Evolutionary conservation across 345 rosid species (phyloP).

Genomic region (Eucalyptus cloeziana): DNA sequence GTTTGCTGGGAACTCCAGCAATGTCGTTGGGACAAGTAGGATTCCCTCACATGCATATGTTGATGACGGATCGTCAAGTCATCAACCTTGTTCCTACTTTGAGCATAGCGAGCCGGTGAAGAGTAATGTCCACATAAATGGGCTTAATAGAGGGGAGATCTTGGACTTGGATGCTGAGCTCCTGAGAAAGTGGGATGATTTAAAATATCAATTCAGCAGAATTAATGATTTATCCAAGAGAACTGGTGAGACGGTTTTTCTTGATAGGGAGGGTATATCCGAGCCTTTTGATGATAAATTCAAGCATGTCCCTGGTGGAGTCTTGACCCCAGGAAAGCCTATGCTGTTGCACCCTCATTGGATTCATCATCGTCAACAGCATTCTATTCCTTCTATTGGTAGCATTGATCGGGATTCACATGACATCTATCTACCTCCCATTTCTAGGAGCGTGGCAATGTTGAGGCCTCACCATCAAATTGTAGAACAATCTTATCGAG

Average conservation of each 20-base stretch:
- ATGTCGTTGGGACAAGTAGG: conserved; percentile 24
- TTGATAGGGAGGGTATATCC: not conserved
- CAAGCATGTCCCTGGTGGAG: not conserved
- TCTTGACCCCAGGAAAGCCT: not conserved
- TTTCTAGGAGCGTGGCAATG: not conserved
- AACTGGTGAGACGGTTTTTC: conserved; percentile 30
- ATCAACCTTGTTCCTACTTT: conserved; percentile 22
- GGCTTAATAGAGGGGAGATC: conserved; percentile 20
- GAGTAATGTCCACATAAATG: conserved; percentile 21
- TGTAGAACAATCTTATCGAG: conserved; percentile 15
- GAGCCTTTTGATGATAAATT: not conserved
- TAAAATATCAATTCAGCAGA: conserved; percentile 56
- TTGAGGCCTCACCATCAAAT: conserved; percentile 12
- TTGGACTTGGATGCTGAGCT: conserved; percentile 55
- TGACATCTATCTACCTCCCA: not conserved
- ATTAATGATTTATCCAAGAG: conserved; percentile 34
- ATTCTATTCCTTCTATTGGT: not conserved
- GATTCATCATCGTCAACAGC: not conserved
- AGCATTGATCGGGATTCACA: not conserved
- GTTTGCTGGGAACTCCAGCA: conserved; percentile 11
- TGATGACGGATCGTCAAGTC: conserved; percentile 38
- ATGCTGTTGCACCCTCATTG: not conserved
- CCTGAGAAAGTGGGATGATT: conserved; percentile 70
- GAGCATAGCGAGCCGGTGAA: conserved; percentile 11
- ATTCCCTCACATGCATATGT: conserved; percentile 27